These are phyloP conservation scores for Plasmodium vinckei DNA, from an alignment of 169 alveolate genomes.

Conservation along the genomic window DNA sequence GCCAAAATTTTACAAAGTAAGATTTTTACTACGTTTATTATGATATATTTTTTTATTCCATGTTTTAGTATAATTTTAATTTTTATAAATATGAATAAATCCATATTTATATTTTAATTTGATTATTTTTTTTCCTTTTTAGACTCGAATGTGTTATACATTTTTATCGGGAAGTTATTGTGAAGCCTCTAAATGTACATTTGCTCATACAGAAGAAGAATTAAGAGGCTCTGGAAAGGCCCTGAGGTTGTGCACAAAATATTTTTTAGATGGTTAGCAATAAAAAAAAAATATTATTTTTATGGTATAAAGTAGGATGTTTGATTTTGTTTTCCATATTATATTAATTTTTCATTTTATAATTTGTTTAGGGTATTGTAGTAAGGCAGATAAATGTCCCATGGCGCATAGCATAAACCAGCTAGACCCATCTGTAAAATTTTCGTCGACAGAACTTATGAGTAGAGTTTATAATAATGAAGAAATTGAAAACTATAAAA, in stretches of 20 bases:
- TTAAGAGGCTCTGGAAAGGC: slow-evolving; percentile 69
- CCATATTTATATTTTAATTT: slow-evolving; percentile 2
- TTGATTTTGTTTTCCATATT: not conserved
- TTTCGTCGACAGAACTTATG: slow-evolving; percentile 47
- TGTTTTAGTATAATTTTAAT: no score
- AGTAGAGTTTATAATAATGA: slow-evolving; percentile 24
- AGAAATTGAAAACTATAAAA: not conserved
- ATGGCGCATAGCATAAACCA: slow-evolving; percentile 67
- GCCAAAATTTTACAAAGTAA: slow-evolving; percentile 67
- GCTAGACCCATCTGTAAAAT: slow-evolving; percentile 61
- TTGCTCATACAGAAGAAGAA: slow-evolving; percentile 70
- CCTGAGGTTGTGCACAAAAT: slow-evolving; percentile 43
- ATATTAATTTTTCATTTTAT: not conserved
- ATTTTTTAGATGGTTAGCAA: slow-evolving; percentile 51
- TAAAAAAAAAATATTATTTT: not conserved
- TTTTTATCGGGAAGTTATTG: slow-evolving; percentile 62
- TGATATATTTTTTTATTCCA: no score
- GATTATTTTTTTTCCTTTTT: not conserved
- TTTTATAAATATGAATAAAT: not conserved
- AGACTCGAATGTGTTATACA: slow-evolving; percentile 72
- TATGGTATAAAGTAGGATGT: no score
- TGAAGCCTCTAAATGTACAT: slow-evolving; percentile 64
- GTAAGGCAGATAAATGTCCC: slow-evolving; percentile 49
- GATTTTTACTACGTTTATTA: not conserved
- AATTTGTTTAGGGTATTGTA: slow-evolving; percentile 24